Conservation (phyloP, 148 eudicot species). For the Beta vulgaris region DNA sequence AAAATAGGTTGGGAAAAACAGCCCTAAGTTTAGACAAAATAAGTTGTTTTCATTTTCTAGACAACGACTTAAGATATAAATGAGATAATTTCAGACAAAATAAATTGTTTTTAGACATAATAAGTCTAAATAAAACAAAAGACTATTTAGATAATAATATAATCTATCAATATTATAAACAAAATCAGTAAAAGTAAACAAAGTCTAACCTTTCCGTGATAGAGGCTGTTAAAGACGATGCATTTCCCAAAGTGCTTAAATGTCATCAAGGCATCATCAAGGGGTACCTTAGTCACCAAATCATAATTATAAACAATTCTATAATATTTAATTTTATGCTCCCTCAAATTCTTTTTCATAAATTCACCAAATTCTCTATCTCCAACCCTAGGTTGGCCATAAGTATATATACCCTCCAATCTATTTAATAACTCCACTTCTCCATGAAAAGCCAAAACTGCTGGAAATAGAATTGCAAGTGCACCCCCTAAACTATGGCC, state of each 20-base stretch:
- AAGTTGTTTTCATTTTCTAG: no score
- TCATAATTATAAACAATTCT: constrained; percentile 73
- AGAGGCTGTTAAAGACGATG: constrained; percentile 55
- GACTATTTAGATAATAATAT: no score
- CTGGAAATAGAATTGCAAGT: constrained; percentile 59
- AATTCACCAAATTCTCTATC: constrained; percentile 46
- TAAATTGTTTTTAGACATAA: no score
- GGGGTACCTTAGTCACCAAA: constrained; percentile 60
- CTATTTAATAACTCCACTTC: constrained; percentile 40
- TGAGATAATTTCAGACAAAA: no score
- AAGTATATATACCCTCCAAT: constrained; percentile 59
- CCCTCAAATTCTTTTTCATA: constrained; percentile 34
- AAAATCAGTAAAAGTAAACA: no score
- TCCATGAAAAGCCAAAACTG: constrained; percentile 50
- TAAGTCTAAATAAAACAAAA: no score
- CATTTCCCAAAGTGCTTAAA: constrained; percentile 78
- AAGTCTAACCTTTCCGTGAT: constrained; percentile 56
- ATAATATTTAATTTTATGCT: constrained; percentile 36
- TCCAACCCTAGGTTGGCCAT: constrained; percentile 86
- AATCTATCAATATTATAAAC: no score
- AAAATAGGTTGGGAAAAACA: no score
- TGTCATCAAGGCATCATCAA: constrained; percentile 36
- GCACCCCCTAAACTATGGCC: constrained; percentile 94
- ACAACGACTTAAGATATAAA: no score
- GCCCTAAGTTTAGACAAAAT: no score